Evolutionary conservation across 2,329 filamentous ascomycete species (phyloP), one percentile per base, ranked within the genome.

Genomic region (Furcasterigmium furcatum): DNA sequence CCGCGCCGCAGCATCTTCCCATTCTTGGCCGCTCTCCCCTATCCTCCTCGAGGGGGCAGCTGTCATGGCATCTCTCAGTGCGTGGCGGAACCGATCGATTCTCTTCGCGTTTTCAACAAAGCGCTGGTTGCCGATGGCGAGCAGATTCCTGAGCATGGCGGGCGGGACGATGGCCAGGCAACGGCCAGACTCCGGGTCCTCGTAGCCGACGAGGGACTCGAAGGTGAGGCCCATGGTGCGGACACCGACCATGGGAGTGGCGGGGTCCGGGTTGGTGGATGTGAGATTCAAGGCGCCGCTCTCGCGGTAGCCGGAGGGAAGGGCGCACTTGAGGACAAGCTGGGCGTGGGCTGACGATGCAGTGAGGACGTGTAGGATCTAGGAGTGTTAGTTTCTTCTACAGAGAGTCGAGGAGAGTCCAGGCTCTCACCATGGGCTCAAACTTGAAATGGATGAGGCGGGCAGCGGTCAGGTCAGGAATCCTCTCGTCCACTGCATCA

Each of bases 341-440:
- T 95, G 87, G 4, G 92, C 90, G 56, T 92, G 81, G 12, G 78
- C 67, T 0, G 84, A 73, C 0, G 88, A 92, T 14, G 90, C 82
- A 6, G 89, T 84, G 56, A 95, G 77, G 36, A 97, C 76, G 55
- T 97, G 92, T 1, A 97, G 79, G 54, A 96, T 96, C 91, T 95
- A 53, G 21, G 14, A 20, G 19, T 19, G 14, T 4, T 41, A 5
- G 9, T 30, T 30, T 9, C n/a, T n/a, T n/a, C n/a, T n/a, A n/a
- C n/a, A n/a, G n/a, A n/a, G n/a, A n/a, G n/a, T n/a, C n/a, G n/a
- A n/a, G n/a, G n/a, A n/a, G n/a, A n/a, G n/a, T n/a, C n/a, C n/a
- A n/a, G n/a, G n/a, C n/a, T n/a, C n/a, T n/a, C n/a, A n/a, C n/a
- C n/a, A n/a, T n/a, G n/a, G n/a, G n/a, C n/a, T n/a, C n/a, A n/a